A percentile compares a stretch with the other conserved stretches of the same genome.
These are phyloP conservation scores for Grammothele lineata DNA, from an alignment of 768 basidiomycete genomes.

Conservation along the genomic window DNA sequence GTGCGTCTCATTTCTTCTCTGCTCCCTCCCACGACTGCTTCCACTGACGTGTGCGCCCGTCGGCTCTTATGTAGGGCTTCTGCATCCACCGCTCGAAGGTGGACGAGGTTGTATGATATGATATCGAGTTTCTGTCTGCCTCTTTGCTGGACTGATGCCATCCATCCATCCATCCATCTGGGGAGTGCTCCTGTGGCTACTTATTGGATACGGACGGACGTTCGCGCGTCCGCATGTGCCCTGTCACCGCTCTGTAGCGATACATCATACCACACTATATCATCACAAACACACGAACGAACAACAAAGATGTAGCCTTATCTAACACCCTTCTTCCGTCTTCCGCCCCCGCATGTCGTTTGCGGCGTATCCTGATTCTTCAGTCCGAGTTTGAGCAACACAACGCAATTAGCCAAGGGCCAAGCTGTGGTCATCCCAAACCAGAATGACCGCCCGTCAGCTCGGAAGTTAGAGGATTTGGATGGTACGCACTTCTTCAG, in stretches of 20 bases:
- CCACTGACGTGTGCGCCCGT: neutral
- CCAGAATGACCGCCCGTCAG: too few species aligned
- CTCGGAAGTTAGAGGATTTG: neutral
- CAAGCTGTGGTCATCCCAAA: too few species aligned
- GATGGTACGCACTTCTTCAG: constrained; percentile 31
- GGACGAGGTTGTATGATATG: constrained; percentile 39
- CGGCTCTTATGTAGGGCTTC: constrained; percentile 36
- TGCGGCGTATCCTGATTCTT: too few species aligned
- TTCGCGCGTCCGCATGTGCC: too few species aligned
- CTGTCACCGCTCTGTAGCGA: neutral
- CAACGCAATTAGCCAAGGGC: neutral
- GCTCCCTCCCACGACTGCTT: too few species aligned
- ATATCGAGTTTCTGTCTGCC: too few species aligned
- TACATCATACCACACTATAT: neutral
- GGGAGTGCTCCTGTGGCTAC: too few species aligned
- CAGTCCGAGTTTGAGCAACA: neutral
- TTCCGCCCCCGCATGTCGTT: too few species aligned
- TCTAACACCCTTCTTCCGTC: neutral
- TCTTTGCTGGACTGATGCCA: too few species aligned
- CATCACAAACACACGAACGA: too few species aligned
- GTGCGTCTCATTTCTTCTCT: constrained; percentile 41
- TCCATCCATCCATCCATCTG: too few species aligned
- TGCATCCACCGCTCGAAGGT: constrained; percentile 52
- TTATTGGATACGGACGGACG: too few species aligned
- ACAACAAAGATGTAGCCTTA: neutral